Base-by-base conservation (phyloP, 1,284 basidiomycete genomes). In the Lignosus rhinocerotis region DNA sequence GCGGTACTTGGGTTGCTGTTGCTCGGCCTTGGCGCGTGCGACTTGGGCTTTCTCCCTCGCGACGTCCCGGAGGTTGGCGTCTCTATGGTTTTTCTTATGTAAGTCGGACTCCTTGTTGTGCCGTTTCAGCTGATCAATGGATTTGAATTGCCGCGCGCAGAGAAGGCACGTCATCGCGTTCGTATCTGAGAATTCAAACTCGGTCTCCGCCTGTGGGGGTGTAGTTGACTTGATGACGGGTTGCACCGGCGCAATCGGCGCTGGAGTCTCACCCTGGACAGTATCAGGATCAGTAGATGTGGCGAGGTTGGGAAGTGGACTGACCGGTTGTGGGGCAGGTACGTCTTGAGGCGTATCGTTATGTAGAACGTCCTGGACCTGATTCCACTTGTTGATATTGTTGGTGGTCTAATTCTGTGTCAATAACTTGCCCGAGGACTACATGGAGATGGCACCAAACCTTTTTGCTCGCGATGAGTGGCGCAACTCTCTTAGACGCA, bases 381-480 rank as follows among this genome's bases (percentile, higher is more conserved):
- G 90, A 71, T 94, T 96, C 94, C 94, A 97, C 69, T 97, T 96
- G 69, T 82, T 88, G 70, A 98, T 96, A 67, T 96, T 94, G 72
- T 85, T 91, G 50, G 83, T 88, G 47, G 87, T 90, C 93, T 96
- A 58, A 21, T 1, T 19, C 3, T 50, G 2, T 11, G 12, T 61
- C 17, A 56, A 16, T 21, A 12, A 25, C 14, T 17, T 2, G 14
- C 14, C 30, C 16, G 34, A 6, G 43, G 43, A 17, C 10, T 8
- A 4, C n/a, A 25, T 3, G 9, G 34, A 19, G 11, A 14, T 17
- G 0, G 21, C 12, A 3, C 53, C 58, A 11, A 8, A 92, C 93
- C 88, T 96, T 97, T 80, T 90, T 92, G 72, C 91, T 95, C 41
- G 88, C 86, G 50, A 94, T 91, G 61, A 93, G 77, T 21, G 93